phyloP scores from a whole-genome alignment of 2,329 filamentous ascomycete genomes.

The Aureobasidium sp. region DNA sequence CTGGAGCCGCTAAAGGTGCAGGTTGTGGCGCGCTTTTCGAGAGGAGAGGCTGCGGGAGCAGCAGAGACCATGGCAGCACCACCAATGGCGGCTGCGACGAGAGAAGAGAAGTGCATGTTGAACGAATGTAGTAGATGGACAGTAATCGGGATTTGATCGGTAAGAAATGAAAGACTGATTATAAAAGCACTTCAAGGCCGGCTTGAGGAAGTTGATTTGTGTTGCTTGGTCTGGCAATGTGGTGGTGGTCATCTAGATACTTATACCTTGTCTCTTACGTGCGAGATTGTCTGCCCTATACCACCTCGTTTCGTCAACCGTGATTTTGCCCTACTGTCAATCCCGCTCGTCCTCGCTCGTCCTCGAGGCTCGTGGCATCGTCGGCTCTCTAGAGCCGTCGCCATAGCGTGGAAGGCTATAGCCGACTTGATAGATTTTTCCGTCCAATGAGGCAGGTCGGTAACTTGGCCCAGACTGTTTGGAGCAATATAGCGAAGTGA shows the following conservation, averaged over 20 bases:
- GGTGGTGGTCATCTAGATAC: not conserved
- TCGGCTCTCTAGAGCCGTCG: not conserved
- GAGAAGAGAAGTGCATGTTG: conserved; percentile 14
- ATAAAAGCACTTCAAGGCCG: conserved; percentile 1
- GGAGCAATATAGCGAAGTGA: not conserved
- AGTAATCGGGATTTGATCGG: not conserved
- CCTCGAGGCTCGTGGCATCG: not conserved
- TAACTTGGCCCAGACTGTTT: not conserved
- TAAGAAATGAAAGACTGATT: not conserved
- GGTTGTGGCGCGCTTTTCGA: conserved; percentile 6
- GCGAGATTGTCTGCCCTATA: not conserved
- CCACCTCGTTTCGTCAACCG: not conserved
- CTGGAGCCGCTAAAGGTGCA: conserved; percentile 17
- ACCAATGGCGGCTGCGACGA: conserved; percentile 15
- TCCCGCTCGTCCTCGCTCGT: not conserved
- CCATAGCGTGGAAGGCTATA: not conserved
- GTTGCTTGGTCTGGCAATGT: not conserved
- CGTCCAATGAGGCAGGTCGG: not conserved
- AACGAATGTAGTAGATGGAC: not conserved
- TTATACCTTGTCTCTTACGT: not conserved
- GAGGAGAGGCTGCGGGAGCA: conserved; percentile 5
- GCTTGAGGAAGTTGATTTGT: not conserved
- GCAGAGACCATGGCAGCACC: conserved; percentile 10
- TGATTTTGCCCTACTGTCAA: not conserved
- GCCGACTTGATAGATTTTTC: not conserved